Evolutionary conservation across 23 red algal genomes (phyloP), one percentile per base, ranked within the genome.

Genomic region (Cyanidium caldarium): DNA sequence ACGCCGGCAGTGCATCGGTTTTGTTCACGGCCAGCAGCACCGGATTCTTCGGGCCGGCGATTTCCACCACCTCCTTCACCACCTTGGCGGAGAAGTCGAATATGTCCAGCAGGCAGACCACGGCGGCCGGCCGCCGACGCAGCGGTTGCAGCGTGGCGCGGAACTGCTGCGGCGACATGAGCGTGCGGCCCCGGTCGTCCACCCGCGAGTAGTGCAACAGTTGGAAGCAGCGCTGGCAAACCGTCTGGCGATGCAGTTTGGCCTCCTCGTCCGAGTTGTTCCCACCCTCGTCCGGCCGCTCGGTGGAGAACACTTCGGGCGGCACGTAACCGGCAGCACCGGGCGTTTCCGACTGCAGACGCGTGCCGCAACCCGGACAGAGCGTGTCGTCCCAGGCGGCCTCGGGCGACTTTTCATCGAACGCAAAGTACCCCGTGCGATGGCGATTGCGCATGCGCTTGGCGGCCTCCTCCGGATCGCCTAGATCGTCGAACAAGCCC

Each of bases 61-160:
- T 75, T 44, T 75, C 61, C 30, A 67, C 44, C 2, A 98, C 71
- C 28, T 72, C 74, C n/a, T 61, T 41, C 56, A 98, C 66, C 38
- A 88, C 85, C 26, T 80, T 81, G 34, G 79, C 84, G 34, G 80
- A 73, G 68, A 98, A 88, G 65, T 98, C 92, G 40, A 98, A 82
- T 16, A 98, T 82, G 45, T 98, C 92, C 17, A 98, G 75, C 39
- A 98, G 72, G 57, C 84, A 98, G 36, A 98, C 78, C 35, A 98
- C 77, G 51, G 85, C 82, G 26, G 67, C 28, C 66, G 70, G 77
- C 31, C 56, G 45, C 21, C 37, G 45, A 29, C 45, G 41, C 10
- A 94, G 39, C 2, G 35, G 41, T 20, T 67, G 70, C 42, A 94
- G 46, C 33, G 42, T 82, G 57, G 72, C 44, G 29, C 82, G 81